Conservation (phyloP, 1,284 basidiomycete genomes). For the Inonotus obliquus region DNA sequence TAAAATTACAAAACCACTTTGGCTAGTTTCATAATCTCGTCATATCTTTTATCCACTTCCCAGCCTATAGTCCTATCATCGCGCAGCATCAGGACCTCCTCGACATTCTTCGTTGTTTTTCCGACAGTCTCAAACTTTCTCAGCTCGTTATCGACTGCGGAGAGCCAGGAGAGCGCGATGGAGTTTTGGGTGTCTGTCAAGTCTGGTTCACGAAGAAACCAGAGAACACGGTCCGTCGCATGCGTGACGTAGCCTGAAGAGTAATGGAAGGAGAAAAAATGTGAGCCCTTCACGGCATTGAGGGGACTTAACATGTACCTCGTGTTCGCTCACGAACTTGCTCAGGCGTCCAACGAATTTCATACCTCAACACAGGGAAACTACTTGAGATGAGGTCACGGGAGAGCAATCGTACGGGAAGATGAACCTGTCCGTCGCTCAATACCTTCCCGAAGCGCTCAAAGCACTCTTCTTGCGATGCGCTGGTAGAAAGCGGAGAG, state of each 20-base stretch:
- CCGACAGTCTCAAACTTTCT: conserved; percentile 33
- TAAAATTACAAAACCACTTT: conserved; percentile 24
- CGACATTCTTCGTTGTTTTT: conserved; percentile 28
- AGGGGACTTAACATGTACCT: conserved; percentile 35
- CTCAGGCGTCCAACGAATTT: conserved; percentile 65
- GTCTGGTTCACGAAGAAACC: conserved; percentile 36
- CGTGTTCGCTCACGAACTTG: conserved; percentile 37
- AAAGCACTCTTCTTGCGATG: conserved; percentile 37
- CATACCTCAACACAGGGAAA: conserved; percentile 64
- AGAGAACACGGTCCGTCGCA: conserved; percentile 51
- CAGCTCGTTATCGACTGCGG: conserved; percentile 39
- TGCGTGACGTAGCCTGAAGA: conserved; percentile 62
- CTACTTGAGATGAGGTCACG: conserved; percentile 50
- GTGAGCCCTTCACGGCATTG: not conserved
- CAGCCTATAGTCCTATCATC: conserved; percentile 50
- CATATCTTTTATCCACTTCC: conserved; percentile 48
- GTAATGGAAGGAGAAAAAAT: not conserved
- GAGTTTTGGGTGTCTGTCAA: conserved; percentile 39
- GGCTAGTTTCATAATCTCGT: conserved; percentile 36
- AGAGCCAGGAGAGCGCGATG: conserved; percentile 48
- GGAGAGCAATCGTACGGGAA: conserved; percentile 59
- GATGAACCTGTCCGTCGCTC: conserved; percentile 64
- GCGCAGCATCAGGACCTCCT: conserved; percentile 44
- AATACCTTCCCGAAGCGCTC: conserved; percentile 55
- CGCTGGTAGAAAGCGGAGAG: conserved; percentile 32